phyloP scores from a whole-genome alignment of 495 filamentous ascomycete genomes.

The Daldinia bambusicola region DNA sequence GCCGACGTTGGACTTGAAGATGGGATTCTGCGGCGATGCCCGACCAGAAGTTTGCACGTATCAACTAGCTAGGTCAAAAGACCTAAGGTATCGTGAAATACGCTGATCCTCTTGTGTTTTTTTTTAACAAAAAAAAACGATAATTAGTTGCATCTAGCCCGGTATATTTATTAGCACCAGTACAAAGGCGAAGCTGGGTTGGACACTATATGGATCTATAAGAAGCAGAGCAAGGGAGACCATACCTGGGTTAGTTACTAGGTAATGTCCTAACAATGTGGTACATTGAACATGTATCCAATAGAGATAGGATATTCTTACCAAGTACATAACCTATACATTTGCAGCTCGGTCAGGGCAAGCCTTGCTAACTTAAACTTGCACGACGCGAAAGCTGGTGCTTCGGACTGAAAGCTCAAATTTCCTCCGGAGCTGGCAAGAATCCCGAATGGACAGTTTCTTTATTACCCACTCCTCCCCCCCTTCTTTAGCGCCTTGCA shows the following conservation, averaged over 20 bases:
- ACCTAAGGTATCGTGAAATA: slow-evolving; percentile 26
- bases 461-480: slow-evolving; percentile 34
- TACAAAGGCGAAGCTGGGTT: background rate
- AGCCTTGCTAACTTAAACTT: slow-evolving; percentile 28
- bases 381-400: slow-evolving; percentile 36
- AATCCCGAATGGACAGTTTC: slow-evolving; percentile 45
- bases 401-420: slow-evolving; percentile 33
- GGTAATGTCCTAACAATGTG: background rate
- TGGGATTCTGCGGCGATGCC: slow-evolving; percentile 41
- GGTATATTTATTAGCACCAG: slow-evolving; percentile 15
- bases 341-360: slow-evolving; percentile 19
- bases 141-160: slow-evolving; percentile 12
- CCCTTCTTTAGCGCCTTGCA: slow-evolving; percentile 43
- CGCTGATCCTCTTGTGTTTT: slow-evolving; percentile 25
- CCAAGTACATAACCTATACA: slow-evolving; percentile 19
- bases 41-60: slow-evolving; percentile 37
- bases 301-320: slow-evolving; percentile 1
- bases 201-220: background rate
- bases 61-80: slow-evolving; percentile 30
- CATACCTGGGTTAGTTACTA: background rate
- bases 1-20: slow-evolving; percentile 38
- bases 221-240: background rate
- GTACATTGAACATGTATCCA: background rate
- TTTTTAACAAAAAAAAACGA: too few relatives aligned
- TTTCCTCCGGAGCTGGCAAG: slow-evolving; percentile 44